These are phyloP conservation scores for Saccharata proteae DNA, from an alignment of 2,329 filamentous ascomycete species.

Conservation along the genomic window DNA sequence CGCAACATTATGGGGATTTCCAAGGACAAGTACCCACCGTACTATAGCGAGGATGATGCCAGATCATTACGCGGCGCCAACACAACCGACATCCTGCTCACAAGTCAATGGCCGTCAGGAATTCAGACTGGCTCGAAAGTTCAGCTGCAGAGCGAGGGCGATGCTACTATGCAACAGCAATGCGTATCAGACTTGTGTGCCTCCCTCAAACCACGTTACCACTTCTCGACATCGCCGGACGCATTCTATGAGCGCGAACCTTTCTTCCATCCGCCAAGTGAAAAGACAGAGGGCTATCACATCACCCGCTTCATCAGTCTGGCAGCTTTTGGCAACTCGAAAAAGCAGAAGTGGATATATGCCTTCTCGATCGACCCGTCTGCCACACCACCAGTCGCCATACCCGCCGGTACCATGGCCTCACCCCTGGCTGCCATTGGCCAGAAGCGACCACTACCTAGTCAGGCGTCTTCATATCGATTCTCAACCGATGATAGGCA, in stretches of 20 bases:
- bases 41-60: constrained; percentile 66
- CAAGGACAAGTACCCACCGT: constrained; percentile 62
- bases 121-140: constrained; percentile 59
- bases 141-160: constrained; percentile 40
- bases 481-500: constrained; percentile 28
- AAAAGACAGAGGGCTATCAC: constrained; percentile 39
- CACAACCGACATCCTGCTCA: constrained; percentile 75
- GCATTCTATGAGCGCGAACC: constrained; percentile 87
- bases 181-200: constrained; percentile 68
- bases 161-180: constrained; percentile 40
- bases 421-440: constrained; percentile 54
- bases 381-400: constrained; percentile 44
- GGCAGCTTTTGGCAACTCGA: constrained; percentile 61
- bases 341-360: constrained; percentile 71
- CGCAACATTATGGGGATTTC: constrained; percentile 49
- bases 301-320: constrained; percentile 87
- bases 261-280: constrained; percentile 57
- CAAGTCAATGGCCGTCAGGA: constrained; percentile 69
- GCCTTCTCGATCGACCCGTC: constrained; percentile 53
- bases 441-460: constrained; percentile 43
- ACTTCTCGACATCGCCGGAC: constrained; percentile 59
- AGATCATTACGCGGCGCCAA: constrained; percentile 64
- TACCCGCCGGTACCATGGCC: constrained; percentile 60
- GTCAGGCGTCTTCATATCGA: constrained; percentile 20
- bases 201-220: constrained; percentile 78